Evolutionary conservation across 2,329 filamentous ascomycete species (phyloP).

Genomic region (Dichotomopilus funicola): DNA sequence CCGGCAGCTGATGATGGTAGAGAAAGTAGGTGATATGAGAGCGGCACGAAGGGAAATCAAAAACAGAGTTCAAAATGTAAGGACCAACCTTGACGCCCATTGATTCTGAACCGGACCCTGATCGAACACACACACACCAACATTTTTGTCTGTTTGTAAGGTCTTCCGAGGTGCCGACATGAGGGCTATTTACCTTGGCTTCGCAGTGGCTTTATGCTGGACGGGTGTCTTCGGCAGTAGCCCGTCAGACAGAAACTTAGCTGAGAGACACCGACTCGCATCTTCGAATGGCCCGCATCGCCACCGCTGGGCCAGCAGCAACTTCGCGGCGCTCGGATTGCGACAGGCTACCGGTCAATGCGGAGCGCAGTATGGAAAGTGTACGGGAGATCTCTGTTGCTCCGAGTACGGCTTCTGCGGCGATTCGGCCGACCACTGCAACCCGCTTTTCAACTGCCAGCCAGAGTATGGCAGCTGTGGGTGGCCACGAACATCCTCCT

Average conservation of each 20-base stretch:
- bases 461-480: conserved; percentile 21
- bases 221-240: conserved; percentile 5
- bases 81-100: neutral
- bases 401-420: conserved; percentile 26
- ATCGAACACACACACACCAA: neutral
- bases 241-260: conserved; percentile 1
- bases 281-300: conserved; percentile 1
- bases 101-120: neutral
- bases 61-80: neutral
- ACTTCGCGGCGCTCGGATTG: conserved; percentile 15
- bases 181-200: conserved; percentile 16
- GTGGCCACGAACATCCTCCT: conserved; percentile 16
- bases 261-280: conserved; percentile 4
- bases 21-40: neutral
- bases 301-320: conserved; percentile 1
- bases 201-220: conserved; percentile 19
- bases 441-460: conserved; percentile 24
- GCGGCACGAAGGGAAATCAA: neutral
- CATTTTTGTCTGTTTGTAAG: neutral
- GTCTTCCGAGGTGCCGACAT: conserved; percentile 4
- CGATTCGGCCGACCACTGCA: conserved; percentile 22
- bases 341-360: conserved; percentile 19
- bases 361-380: conserved; percentile 18
- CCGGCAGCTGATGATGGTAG: conserved; percentile 11
- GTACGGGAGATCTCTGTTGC: conserved; percentile 22